Evolutionary conservation across 1,284 basidiomycete species (phyloP).

Genomic region (Xerocomus nothofagi): DNA sequence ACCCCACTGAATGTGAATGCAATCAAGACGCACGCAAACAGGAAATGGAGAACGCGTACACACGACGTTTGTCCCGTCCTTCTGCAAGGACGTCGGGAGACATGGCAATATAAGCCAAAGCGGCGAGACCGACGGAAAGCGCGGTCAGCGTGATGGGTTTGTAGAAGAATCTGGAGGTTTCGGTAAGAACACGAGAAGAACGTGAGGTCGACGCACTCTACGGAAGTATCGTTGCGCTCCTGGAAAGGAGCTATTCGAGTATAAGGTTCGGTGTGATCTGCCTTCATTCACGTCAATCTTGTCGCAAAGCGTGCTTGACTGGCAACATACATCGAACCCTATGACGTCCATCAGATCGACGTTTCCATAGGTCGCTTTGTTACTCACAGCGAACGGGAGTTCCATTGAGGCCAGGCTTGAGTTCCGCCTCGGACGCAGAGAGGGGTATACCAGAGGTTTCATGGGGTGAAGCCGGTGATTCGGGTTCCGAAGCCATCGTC

Average conservation of each 20-base stretch:
- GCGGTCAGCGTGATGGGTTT: slow-evolving; percentile 76
- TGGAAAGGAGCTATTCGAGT: slow-evolving; percentile 79
- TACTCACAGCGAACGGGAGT: slow-evolving; percentile 43
- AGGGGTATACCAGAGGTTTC: slow-evolving; percentile 36
- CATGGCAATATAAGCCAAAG: slow-evolving; percentile 76
- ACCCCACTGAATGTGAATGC: slow-evolving; percentile 49
- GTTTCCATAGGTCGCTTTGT: not conserved
- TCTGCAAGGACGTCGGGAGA: slow-evolving; percentile 77
- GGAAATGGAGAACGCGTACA: slow-evolving; percentile 49
- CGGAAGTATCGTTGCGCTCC: slow-evolving; percentile 75
- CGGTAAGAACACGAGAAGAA: not conserved
- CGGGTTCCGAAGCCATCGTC: slow-evolving; percentile 22
- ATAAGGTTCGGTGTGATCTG: slow-evolving; percentile 77
- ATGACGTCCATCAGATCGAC: slow-evolving; percentile 2
- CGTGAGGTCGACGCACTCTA: slow-evolving; percentile 56
- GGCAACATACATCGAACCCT: slow-evolving; percentile 52
- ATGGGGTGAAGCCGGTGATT: slow-evolving; percentile 31
- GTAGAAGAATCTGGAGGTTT: slow-evolving; percentile 69
- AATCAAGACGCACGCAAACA: slow-evolving; percentile 5
- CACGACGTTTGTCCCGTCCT: slow-evolving; percentile 72
- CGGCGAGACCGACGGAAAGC: slow-evolving; percentile 59
- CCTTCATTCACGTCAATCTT: slow-evolving; percentile 44
- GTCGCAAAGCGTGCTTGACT: not conserved
- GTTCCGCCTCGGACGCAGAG: slow-evolving; percentile 34
- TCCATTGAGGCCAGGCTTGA: slow-evolving; percentile 40